Evolutionary conservation across 129 eudicot genomes (phyloP).

Genomic region (Artemisia tridentata): DNA sequence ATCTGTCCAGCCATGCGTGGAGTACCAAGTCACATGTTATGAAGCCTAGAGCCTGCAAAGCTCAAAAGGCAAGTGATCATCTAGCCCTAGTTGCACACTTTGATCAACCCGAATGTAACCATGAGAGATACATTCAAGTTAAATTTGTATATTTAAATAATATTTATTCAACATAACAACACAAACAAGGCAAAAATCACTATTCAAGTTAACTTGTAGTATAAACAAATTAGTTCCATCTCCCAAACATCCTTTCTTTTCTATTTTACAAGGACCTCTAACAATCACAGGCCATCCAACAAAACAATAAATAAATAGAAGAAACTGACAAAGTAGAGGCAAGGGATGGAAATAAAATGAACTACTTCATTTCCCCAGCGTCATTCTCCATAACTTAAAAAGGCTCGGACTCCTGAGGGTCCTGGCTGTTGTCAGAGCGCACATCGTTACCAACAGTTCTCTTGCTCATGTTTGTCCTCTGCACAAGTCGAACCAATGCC

Average conservation of each 20-base stretch:
- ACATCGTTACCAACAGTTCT: slow-evolving; percentile 73
- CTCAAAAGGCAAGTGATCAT: background rate
- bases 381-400: slow-evolving; percentile 8
- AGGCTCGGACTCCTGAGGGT: slow-evolving; percentile 23
- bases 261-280: slow-evolving; percentile 16
- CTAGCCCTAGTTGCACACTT: too few species aligned
- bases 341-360: background rate
- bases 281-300: slow-evolving; percentile 7
- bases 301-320: background rate
- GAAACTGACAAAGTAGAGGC: background rate
- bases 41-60: too few species aligned
- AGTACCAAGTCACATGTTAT: too few species aligned
- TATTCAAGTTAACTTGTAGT: slow-evolving; percentile 7
- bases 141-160: background rate
- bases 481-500: slow-evolving; percentile 87
- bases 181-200: background rate
- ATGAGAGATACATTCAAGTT: background rate
- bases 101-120: background rate
- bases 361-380: background rate
- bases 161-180: slow-evolving; percentile 4
- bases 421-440: slow-evolving; percentile 28
- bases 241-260: slow-evolving; percentile 7
- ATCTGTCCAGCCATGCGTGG: too few species aligned
- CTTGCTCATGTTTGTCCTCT: slow-evolving; percentile 93
- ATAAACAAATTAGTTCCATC: slow-evolving; percentile 11